phyloP scores from a whole-genome alignment of 2,329 filamentous ascomycete species.

The Parafenestella ontariensis region DNA sequence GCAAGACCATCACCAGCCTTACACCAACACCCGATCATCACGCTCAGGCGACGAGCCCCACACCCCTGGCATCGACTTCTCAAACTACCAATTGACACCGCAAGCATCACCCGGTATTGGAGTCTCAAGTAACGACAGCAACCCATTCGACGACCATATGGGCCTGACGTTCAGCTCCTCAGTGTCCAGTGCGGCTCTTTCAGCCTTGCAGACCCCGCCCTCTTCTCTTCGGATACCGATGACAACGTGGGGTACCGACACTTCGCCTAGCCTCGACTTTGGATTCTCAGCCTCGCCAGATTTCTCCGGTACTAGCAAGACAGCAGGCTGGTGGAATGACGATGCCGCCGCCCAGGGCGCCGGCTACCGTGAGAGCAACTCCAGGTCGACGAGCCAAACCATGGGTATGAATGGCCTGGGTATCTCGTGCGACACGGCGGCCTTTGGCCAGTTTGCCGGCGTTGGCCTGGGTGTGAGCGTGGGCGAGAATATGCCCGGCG shows the following conservation, averaged over 20 bases:
- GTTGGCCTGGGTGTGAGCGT: constrained; percentile 12
- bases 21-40: constrained; percentile 29
- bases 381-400: constrained; percentile 26
- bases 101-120: constrained; percentile 42
- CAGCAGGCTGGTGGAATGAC: constrained; percentile 40
- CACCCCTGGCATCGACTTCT: constrained; percentile 26
- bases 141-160: constrained; percentile 35
- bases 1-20: constrained; percentile 31
- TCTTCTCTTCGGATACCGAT: constrained; percentile 39
- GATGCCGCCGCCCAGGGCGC: constrained; percentile 17
- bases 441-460: constrained; percentile 27
- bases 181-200: constrained; percentile 36
- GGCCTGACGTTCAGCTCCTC: constrained; percentile 23
- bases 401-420: constrained; percentile 35
- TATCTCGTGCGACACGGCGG: constrained; percentile 37
- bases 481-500: constrained; percentile 1
- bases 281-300: constrained; percentile 42
- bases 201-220: constrained; percentile 49
- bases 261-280: constrained; percentile 39
- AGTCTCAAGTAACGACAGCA: constrained; percentile 17
- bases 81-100: constrained; percentile 45
- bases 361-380: constrained; percentile 28
- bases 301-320: constrained; percentile 30
- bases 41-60: constrained; percentile 18
- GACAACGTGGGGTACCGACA: constrained; percentile 39